Evolutionary conservation across 768 basidiomycete genomes (phyloP), one percentile per base, ranked within the genome.

Genomic region (Leccinum rimulosum): DNA sequence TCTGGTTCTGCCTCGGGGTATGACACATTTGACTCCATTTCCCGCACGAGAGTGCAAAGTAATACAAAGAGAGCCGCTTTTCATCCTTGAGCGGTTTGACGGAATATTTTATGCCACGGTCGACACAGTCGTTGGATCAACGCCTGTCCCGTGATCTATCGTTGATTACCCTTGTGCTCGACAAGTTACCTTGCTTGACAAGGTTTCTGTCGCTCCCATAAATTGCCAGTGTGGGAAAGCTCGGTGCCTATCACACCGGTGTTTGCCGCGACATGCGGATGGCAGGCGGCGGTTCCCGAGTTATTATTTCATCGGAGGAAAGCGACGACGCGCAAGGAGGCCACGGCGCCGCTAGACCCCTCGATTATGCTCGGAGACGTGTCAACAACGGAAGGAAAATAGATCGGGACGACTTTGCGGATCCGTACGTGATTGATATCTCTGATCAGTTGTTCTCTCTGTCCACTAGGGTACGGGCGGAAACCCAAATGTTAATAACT

Each of bases 331-430:
- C 11, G 0, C 30, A 30, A 7, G 25, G 35, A 50, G 40, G n/a
- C 4, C 14, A 27, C 4, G 8, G 45, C 14, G 19, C 4, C 8
- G 48, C n/a, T 1, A 56, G 17, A 38, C 55, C 58, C 11, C 55
- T 57, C 25, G 2, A 59, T 31, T 52, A 47, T 40, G 53, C 50
- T 54, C 57, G 56, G 55, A 58, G 62, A 58, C 63, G 30, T 27
- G 30, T 19, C 40, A 50, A 45, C 10, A 63, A 58, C n/a, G 6
- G 30, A 51, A 59, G 27, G 43, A 33, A 17, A 68, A 74, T 63
- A 73, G 81, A 35, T 62, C 25, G 63, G 27, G 64, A 70, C 68
- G 76, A 64, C 73, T 33, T 25, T 25, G 25, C 25, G 25, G 25
- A 25, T 25, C 25, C 25, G 25, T 25, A 25, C 22, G 22, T 22